Conservation (phyloP, 2,329 filamentous ascomycete species). For the Ophiostoma sp. region DNA sequence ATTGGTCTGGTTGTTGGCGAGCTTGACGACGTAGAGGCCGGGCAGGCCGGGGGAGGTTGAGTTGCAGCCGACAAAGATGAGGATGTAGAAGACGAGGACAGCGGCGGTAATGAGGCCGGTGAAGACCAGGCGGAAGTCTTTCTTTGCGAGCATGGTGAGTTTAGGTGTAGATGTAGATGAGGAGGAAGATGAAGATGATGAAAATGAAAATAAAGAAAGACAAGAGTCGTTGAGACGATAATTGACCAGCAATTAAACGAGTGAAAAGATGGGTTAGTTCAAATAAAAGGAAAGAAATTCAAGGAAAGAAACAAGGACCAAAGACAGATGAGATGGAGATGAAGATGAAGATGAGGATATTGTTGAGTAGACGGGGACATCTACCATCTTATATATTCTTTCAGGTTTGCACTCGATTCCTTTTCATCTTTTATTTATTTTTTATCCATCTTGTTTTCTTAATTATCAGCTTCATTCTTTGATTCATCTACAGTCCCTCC, state of each 20-base stretch:
- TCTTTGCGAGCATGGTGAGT: constrained; percentile 15
- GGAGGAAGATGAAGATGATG: neutral
- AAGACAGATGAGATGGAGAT: neutral
- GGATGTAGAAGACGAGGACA: constrained; percentile 24
- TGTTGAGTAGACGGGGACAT: neutral
- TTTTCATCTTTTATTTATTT: too few relatives aligned
- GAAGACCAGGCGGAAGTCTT: constrained; percentile 18
- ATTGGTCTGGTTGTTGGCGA: constrained; percentile 25
- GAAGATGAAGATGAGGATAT: neutral
- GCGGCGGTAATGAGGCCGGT: constrained; percentile 19
- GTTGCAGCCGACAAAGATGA: constrained; percentile 28
- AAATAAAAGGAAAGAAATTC: neutral
- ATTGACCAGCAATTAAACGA: neutral
- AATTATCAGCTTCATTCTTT: neutral
- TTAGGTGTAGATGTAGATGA: neutral
- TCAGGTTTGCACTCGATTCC: neutral
- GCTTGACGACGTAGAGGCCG: constrained; percentile 27
- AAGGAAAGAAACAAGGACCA: neutral
- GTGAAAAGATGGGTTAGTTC: neutral
- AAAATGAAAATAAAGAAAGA: neutral
- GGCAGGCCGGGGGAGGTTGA: constrained; percentile 29
- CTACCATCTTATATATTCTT: neutral
- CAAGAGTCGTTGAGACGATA: neutral
- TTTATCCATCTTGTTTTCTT: neutral
- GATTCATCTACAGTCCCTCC: neutral